Evolutionary conservation across 2,329 filamentous ascomycete species (phyloP).

Genomic region (Verticillium alfalfae): DNA sequence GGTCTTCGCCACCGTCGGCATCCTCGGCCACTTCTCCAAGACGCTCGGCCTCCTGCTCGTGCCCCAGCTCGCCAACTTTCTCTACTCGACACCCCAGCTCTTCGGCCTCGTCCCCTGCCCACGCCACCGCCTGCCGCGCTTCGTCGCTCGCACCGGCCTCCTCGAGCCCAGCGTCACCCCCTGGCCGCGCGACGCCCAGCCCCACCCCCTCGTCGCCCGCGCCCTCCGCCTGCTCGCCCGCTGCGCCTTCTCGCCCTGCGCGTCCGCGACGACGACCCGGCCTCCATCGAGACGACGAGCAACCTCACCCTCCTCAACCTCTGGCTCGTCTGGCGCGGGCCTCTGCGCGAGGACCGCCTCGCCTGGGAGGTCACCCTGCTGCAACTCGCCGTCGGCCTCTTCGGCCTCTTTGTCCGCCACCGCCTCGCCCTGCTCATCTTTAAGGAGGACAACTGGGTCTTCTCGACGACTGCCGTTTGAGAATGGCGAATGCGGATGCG

Average conservation of each 20-base stretch:
- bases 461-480: conserved; percentile 3
- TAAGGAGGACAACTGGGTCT: conserved; percentile 73
- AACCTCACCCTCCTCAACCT: conserved; percentile 94
- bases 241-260: conserved; percentile 57
- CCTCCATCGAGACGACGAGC: conserved; percentile 70
- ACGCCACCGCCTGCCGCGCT: conserved; percentile 82
- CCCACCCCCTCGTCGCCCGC: conserved; percentile 56
- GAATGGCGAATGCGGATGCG: too few species aligned
- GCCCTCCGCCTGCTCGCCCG: conserved; percentile 63
- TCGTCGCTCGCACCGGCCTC: conserved; percentile 78
- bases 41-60: conserved; percentile 86
- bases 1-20: conserved; percentile 96
- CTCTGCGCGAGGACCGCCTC: conserved; percentile 79
- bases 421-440: conserved; percentile 83
- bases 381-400: conserved; percentile 70
- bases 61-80: conserved; percentile 93
- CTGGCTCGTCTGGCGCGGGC: conserved; percentile 93
- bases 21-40: conserved; percentile 96
- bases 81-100: conserved; percentile 88
- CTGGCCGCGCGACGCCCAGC: conserved; percentile 64
- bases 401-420: conserved; percentile 82
- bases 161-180: conserved; percentile 81
- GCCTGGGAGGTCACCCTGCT: conserved; percentile 74
- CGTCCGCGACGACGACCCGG: conserved; percentile 58
- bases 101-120: conserved; percentile 89